Conservation (phyloP, 306 rosid genomes). For the Lotus japonicus region DNA sequence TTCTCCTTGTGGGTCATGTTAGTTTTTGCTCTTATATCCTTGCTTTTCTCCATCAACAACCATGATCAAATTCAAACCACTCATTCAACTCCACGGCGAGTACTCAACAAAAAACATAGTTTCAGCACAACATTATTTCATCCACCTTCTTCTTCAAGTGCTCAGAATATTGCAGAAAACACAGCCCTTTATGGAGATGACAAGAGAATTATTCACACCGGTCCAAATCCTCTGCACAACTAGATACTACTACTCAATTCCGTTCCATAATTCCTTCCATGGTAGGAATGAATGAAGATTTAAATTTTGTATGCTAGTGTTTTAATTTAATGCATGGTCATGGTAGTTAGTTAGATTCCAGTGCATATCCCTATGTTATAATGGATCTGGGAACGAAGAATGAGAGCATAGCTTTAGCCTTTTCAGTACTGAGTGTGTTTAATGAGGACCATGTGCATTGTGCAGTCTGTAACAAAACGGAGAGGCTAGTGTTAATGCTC, state of each 20-base stretch:
- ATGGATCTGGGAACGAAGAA: slow-evolving; percentile 27
- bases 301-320: slow-evolving; percentile 10
- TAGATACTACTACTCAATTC: slow-evolving; percentile 17
- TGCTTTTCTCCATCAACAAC: slow-evolving; percentile 22
- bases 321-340: slow-evolving; percentile 2
- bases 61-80: slow-evolving; percentile 2
- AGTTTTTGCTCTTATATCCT: slow-evolving; percentile 38
- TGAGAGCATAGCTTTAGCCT: slow-evolving; percentile 76
- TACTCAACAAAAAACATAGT: not conserved
- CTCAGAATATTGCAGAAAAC: not conserved
- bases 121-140: slow-evolving; percentile 33
- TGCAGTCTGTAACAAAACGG: not conserved
- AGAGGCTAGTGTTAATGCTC: slow-evolving; percentile 70
- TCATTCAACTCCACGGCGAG: not conserved
- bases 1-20: slow-evolving; percentile 58
- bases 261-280: not conserved
- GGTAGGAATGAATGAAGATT: slow-evolving; percentile 11
- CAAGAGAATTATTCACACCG: slow-evolving; percentile 72
- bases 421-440: slow-evolving; percentile 18
- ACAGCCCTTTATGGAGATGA: slow-evolving; percentile 43
- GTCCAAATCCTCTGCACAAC: slow-evolving; percentile 97
- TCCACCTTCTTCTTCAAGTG: slow-evolving; percentile 29
- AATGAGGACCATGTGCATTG: no score
- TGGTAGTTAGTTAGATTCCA: not conserved
- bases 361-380: no score